phyloP scores from a whole-genome alignment of 331 rosid species.

The Quercus lobata region DNA sequence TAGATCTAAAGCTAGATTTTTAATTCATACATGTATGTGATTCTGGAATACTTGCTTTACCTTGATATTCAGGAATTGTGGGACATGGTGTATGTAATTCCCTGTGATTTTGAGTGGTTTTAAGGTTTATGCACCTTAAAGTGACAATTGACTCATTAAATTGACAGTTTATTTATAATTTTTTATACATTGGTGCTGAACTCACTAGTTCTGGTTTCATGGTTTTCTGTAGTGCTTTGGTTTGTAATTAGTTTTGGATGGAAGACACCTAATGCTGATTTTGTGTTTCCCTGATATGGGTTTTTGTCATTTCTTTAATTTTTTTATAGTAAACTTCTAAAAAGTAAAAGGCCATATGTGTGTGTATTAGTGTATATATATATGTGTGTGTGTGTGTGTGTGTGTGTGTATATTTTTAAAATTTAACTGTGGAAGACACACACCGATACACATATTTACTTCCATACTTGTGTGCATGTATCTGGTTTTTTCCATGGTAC shows the following conservation, averaged over 20 bases:
- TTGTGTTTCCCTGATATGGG: background rate
- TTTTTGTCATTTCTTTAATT: background rate
- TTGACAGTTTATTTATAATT: background rate
- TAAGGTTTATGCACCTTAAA: background rate
- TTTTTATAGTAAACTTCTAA: too few species aligned
- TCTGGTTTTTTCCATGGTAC: constrained; percentile 3
- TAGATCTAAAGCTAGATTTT: constrained; percentile 31
- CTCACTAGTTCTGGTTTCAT: background rate
- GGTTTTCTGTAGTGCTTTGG: background rate
- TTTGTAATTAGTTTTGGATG: background rate
- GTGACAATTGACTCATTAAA: constrained; percentile 2
- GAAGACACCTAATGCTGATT: background rate
- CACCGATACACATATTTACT: background rate
- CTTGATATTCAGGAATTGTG: background rate
- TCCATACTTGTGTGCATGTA: constrained; percentile 4
- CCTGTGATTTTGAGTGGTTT: constrained; percentile 7
- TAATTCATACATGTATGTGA: background rate
- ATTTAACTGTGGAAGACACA: too few species aligned
- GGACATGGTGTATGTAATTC: background rate
- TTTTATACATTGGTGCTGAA: background rate
- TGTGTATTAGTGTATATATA: too few species aligned
- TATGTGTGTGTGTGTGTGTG: too few species aligned
- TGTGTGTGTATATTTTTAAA: too few species aligned
- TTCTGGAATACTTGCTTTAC: constrained; percentile 18
- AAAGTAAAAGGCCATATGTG: too few species aligned